Percentiles rank a stretch among this genome's conserved stretches.
Conservation (phyloP, 148 eudicot species). For the Rhododendron williamsianum region DNA sequence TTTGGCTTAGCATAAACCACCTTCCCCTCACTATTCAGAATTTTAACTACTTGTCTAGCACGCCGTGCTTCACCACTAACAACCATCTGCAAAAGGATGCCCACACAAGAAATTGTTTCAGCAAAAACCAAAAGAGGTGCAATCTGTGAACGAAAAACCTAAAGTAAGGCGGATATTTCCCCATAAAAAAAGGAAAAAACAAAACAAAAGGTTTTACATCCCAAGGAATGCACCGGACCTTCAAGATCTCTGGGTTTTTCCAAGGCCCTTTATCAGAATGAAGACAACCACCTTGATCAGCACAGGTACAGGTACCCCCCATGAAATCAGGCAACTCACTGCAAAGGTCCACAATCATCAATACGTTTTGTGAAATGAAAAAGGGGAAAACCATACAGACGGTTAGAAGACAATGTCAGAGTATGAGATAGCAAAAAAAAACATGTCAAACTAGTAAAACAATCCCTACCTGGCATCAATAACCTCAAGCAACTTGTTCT, state of each 20-base stretch:
- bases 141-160: neutral
- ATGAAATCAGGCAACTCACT: conserved; percentile 90
- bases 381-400: neutral
- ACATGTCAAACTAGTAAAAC: neutral
- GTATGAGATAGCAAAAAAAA: neutral
- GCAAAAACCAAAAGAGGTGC: neutral
- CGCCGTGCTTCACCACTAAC: conserved; percentile 72
- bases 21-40: conserved; percentile 85
- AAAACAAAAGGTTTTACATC: neutral
- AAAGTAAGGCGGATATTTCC: neutral
- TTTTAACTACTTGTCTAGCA: conserved; percentile 85
- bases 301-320: conserved; percentile 86
- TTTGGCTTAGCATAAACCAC: conserved; percentile 87
- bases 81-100: conserved; percentile 59
- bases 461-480: conserved; percentile 69
- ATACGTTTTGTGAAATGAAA: neutral
- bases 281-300: conserved; percentile 89
- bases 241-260: conserved; percentile 80
- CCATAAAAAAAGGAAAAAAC: neutral
- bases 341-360: conserved; percentile 10
- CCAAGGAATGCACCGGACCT: conserved; percentile 33
- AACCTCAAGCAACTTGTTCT: conserved; percentile 86
- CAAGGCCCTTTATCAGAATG: conserved; percentile 96
- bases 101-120: conserved; percentile 6
- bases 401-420: neutral